Evolutionary conservation across 2,329 filamentous ascomycete genomes (phyloP).

Genomic region (Biscogniauxia sp.): DNA sequence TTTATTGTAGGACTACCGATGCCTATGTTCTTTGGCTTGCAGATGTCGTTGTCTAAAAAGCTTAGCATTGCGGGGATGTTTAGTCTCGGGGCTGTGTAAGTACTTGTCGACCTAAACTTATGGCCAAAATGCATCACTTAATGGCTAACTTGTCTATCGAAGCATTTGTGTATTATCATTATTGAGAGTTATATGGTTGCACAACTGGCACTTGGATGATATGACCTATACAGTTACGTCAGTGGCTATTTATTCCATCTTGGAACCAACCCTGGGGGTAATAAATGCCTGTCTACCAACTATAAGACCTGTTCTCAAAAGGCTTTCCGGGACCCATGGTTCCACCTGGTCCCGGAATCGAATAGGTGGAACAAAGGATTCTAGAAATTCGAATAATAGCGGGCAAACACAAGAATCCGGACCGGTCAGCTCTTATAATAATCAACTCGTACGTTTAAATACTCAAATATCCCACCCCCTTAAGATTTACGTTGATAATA

Average conservation of each 20-base stretch:
- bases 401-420: not conserved
- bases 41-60: conserved; percentile 7
- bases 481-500: not conserved
- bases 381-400: not conserved
- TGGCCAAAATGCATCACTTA: not conserved
- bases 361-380: not conserved
- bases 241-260: not conserved
- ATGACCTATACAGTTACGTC: not conserved
- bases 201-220: not conserved
- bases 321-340: not conserved
- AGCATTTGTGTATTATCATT: not conserved
- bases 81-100: conserved; percentile 9
- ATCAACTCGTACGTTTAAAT: not conserved
- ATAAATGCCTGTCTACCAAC: not conserved
- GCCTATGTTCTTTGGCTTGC: conserved; percentile 13
- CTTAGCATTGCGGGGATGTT: conserved; percentile 16
- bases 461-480: not conserved
- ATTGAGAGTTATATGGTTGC: not conserved
- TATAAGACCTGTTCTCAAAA: not conserved
- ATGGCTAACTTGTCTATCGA: not conserved
- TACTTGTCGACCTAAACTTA: not conserved
- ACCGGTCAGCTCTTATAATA: not conserved
- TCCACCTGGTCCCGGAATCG: not conserved
- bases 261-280: not conserved
- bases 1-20: conserved; percentile 14